Conservation (phyloP, 2,329 filamentous ascomycete genomes). For the Paradendryphiella salina region DNA sequence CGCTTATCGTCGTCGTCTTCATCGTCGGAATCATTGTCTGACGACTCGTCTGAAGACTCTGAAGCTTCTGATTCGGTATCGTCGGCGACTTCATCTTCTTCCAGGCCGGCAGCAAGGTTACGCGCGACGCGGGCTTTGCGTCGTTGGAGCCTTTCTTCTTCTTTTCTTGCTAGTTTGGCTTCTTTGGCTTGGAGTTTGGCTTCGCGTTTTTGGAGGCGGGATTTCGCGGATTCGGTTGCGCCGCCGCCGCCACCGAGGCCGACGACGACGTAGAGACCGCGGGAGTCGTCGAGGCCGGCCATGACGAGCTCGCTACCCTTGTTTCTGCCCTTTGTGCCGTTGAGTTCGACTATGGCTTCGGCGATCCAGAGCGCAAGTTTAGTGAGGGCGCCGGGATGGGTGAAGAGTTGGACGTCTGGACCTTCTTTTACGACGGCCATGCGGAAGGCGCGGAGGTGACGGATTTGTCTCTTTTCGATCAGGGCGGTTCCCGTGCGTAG, state of each 20-base stretch:
- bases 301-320: constrained; percentile 82
- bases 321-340: constrained; percentile 69
- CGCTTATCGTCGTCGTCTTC: constrained; percentile 61
- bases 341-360: constrained; percentile 87
- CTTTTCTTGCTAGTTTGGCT: constrained; percentile 53
- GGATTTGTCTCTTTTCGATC: constrained; percentile 91
- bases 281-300: constrained; percentile 81
- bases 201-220: constrained; percentile 68
- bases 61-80: constrained; percentile 57
- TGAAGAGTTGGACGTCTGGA: constrained; percentile 87
- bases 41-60: constrained; percentile 67
- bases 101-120: constrained; percentile 60
- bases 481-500: constrained; percentile 88
- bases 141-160: constrained; percentile 65
- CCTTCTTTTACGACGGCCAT: constrained; percentile 96
- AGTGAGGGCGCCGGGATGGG: constrained; percentile 86
- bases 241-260: constrained; percentile 88
- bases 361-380: constrained; percentile 94
- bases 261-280: constrained; percentile 89
- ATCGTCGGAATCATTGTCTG: constrained; percentile 35
- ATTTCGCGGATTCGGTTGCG: constrained; percentile 61
- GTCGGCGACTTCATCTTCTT: constrained; percentile 59
- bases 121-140: constrained; percentile 50
- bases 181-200: constrained; percentile 62
- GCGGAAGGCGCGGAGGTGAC: constrained; percentile 87